phyloP scores from a whole-genome alignment of 192 early-diverging fungal species.

The Backusella tuberculispora region DNA sequence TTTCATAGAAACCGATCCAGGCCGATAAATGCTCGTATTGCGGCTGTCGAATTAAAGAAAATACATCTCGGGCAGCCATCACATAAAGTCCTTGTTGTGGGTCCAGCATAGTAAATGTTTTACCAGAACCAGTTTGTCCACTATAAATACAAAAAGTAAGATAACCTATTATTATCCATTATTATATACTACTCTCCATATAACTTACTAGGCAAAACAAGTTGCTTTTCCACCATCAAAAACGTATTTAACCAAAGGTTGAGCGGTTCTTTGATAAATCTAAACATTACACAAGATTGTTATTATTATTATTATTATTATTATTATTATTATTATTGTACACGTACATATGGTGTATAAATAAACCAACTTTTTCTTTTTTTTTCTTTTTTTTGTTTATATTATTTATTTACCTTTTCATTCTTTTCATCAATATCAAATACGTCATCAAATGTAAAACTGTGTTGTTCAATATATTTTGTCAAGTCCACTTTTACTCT shows the following conservation, averaged over 20 bases:
- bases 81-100: conserved; percentile 89
- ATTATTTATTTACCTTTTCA: conserved; percentile 65
- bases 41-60: conserved; percentile 69
- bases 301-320: too few species aligned
- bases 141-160: conserved; percentile 32
- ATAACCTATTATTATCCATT: neutral
- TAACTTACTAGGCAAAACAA: conserved; percentile 92
- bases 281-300: neutral
- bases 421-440: conserved; percentile 85
- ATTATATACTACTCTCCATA: neutral
- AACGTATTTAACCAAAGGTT: conserved; percentile 92
- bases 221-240: conserved; percentile 97
- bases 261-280: conserved; percentile 86
- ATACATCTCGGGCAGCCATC: conserved; percentile 90
- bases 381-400: neutral
- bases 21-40: conserved; percentile 80
- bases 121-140: conserved; percentile 85
- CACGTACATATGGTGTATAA: neutral
- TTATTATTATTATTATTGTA: too few species aligned
- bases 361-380: neutral
- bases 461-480: conserved; percentile 93
- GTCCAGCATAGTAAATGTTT: conserved; percentile 97
- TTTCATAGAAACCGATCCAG: conserved; percentile 95
- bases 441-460: conserved; percentile 96
- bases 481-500: conserved; percentile 96